These are phyloP conservation scores for Akebia trifoliata DNA, from an alignment of 164 flowering plant species.

Conservation along the genomic window DNA sequence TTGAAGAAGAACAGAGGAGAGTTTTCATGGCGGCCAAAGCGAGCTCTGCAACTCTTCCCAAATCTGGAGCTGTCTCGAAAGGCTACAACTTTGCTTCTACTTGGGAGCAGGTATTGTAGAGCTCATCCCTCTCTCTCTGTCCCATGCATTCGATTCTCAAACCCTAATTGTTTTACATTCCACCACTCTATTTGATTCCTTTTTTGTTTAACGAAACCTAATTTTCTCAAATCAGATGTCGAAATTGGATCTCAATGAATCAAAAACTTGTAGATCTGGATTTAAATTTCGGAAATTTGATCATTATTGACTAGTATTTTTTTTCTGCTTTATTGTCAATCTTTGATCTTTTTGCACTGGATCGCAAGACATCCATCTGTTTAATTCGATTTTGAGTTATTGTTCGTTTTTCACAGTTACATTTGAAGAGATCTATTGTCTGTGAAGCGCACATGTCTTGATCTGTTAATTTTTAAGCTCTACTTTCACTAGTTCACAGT, in stretches of 20 bases:
- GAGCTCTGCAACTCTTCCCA: constrained; percentile 35
- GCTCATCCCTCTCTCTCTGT: constrained; percentile 1
- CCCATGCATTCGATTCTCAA: neutral
- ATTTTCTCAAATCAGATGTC: neutral
- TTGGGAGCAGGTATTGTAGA: constrained; percentile 79
- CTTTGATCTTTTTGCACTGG: neutral
- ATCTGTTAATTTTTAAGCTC: too few species aligned
- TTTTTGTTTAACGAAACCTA: too few species aligned
- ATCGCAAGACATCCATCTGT: too few species aligned
- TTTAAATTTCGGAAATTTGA: neutral
- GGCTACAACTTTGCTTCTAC: constrained; percentile 83
- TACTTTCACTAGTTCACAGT: too few species aligned
- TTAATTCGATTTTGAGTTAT: too few species aligned
- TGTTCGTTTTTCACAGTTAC: too few species aligned
- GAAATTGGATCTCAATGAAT: neutral
- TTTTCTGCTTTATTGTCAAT: neutral
- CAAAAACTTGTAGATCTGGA: neutral
- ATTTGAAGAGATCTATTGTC: too few species aligned
- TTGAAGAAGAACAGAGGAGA: neutral
- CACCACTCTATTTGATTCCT: too few species aligned
- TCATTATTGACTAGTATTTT: neutral
- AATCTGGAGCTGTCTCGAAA: constrained; percentile 67
- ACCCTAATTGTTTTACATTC: neutral
- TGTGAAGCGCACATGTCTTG: too few species aligned
- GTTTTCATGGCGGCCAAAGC: constrained; percentile 29